phyloP scores from a whole-genome alignment of 2,329 filamentous ascomycete genomes.

The Fusarium secorum region DNA sequence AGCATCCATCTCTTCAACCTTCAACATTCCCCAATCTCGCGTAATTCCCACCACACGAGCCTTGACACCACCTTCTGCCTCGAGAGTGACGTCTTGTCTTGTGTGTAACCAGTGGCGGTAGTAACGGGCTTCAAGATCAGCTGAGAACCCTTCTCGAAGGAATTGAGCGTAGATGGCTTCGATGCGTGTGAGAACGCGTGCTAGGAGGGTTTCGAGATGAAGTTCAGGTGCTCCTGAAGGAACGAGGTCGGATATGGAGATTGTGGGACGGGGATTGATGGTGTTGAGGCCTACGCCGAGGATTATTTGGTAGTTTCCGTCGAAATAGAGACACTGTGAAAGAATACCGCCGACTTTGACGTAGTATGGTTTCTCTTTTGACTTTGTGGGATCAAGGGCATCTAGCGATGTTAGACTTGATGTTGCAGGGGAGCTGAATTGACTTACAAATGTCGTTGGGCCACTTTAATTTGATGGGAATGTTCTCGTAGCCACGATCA shows the following conservation, averaged over 20 bases:
- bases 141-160: slow-evolving; percentile 76
- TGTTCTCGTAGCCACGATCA: slow-evolving; percentile 73
- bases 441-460: slow-evolving; percentile 87
- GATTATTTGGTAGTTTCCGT: slow-evolving; percentile 81
- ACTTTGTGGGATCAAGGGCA: slow-evolving; percentile 68
- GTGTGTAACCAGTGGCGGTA: slow-evolving; percentile 88
- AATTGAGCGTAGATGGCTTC: slow-evolving; percentile 82
- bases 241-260: slow-evolving; percentile 80
- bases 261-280: slow-evolving; percentile 84
- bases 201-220: slow-evolving; percentile 80
- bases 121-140: slow-evolving; percentile 76
- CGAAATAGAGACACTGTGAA: slow-evolving; percentile 84
- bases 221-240: slow-evolving; percentile 62
- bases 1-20: slow-evolving; percentile 81
- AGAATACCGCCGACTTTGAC: slow-evolving; percentile 95
- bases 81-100: slow-evolving; percentile 74
- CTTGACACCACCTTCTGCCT: slow-evolving; percentile 77
- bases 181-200: slow-evolving; percentile 78
- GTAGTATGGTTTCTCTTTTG: slow-evolving; percentile 61
- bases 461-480: slow-evolving; percentile 93
- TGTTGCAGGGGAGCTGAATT: fast-evolving
- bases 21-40: slow-evolving; percentile 86
- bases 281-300: slow-evolving; percentile 89
- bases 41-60: slow-evolving; percentile 89
- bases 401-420: slow-evolving; percentile 51